phyloP scores from a whole-genome alignment of 164 flowering plant species.

The Saururus chinensis region DNA sequence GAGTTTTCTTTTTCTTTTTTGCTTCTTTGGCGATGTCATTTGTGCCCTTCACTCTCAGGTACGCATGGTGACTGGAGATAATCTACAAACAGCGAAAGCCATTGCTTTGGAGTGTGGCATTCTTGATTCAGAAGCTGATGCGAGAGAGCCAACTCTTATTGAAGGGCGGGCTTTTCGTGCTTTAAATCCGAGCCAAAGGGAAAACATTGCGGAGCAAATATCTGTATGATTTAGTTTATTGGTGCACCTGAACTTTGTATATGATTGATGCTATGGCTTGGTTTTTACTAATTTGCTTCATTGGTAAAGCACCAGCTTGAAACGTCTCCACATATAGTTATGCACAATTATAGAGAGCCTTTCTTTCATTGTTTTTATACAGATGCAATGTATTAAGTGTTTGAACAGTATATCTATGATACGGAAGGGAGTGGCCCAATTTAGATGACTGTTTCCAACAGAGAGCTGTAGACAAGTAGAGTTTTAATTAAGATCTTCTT shows the following conservation, averaged over 20 bases:
- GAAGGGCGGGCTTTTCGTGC: slow-evolving; percentile 73
- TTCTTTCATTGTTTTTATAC: too few species aligned
- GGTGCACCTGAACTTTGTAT: not conserved
- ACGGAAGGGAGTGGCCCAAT: too few species aligned
- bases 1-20: not conserved
- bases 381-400: too few species aligned
- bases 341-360: too few species aligned
- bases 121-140: slow-evolving; percentile 43
- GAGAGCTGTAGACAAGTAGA: too few species aligned
- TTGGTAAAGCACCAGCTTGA: not conserved
- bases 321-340: too few species aligned
- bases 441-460: too few species aligned
- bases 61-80: slow-evolving; percentile 97
- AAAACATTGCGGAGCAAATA: slow-evolving; percentile 50
- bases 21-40: not conserved
- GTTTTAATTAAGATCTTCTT: too few species aligned
- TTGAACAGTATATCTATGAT: too few species aligned
- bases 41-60: slow-evolving; percentile 34
- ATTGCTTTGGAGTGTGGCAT: slow-evolving; percentile 96
- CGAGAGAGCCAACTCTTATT: slow-evolving; percentile 55
- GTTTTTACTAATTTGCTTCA: too few species aligned
- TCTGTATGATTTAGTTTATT: slow-evolving; percentile 35
- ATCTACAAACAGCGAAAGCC: slow-evolving; percentile 84
- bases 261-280: too few species aligned
- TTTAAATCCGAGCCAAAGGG: slow-evolving; percentile 36